Percentiles rank a stretch among this genome's conserved stretches.
Conservation (phyloP, 169 alveolate genomes). For the Cyclospora cayetanensis region DNA sequence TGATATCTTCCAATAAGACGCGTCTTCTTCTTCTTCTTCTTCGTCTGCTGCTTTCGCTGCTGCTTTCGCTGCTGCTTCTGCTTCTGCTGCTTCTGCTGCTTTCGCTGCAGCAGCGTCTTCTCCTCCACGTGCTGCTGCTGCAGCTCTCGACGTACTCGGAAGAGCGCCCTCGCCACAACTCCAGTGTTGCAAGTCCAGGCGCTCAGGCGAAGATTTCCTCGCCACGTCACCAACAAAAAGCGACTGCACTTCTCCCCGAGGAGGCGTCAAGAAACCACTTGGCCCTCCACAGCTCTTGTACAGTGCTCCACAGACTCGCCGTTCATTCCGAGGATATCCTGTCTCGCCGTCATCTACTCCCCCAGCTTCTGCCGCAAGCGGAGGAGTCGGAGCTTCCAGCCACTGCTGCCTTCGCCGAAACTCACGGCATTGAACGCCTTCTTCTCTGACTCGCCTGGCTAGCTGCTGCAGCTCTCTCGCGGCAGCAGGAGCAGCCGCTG, state of each 20-base stretch:
- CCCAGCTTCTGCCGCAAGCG: too few relatives aligned
- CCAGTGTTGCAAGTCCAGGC: too few relatives aligned
- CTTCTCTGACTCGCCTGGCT: conserved; percentile 2
- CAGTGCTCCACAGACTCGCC: too few relatives aligned
- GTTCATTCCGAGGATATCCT: too few relatives aligned
- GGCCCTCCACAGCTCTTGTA: too few relatives aligned
- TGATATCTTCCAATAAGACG: background rate
- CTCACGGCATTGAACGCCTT: background rate
- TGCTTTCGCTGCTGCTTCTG: background rate
- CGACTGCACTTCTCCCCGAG: too few relatives aligned
- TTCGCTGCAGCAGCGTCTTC: background rate
- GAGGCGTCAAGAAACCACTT: too few relatives aligned
- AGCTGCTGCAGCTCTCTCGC: background rate
- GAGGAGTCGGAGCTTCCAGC: too few relatives aligned
- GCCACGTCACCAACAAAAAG: too few relatives aligned
- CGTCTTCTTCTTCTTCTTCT: background rate
- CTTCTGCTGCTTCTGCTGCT: conserved; percentile 9
- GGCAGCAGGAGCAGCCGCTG: background rate
- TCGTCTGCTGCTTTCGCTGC: background rate
- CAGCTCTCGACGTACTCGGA: background rate
- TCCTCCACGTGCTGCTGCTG: background rate
- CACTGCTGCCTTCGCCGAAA: background rate
- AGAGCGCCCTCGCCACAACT: too few relatives aligned
- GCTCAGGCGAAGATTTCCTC: too few relatives aligned
- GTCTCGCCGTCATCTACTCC: too few relatives aligned